Evolutionary conservation across 139 green algal genomes (phyloP), one percentile per base, ranked within the genome.

Genomic region (Auxenochlorella pyrenoidosa): DNA sequence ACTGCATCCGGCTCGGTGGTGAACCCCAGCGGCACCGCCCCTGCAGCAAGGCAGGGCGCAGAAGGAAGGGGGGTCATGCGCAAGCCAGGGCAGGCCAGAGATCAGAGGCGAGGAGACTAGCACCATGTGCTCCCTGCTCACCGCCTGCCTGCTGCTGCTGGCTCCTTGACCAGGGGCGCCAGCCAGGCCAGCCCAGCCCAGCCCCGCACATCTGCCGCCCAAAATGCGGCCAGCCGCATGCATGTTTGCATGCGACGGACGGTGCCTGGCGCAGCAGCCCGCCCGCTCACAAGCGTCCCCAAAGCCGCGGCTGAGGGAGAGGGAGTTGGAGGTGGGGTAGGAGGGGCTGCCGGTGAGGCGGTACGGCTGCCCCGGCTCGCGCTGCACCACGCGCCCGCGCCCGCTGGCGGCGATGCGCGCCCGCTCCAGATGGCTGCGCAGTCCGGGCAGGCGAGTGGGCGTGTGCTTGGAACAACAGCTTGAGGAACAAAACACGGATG

Each of bases 401-500:
- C 28, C 24, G 13, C 60, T 60, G 59, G 80, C 80, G 13, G 41
- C 38, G 30, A 85, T 75, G 40, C 80, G 59, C 24, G 41, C 26
- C 10, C 32, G 80, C 63, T 85, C 93, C n/a, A 95, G 87, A 10
- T 68, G 85, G 83, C 95, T 92, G 41, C 93, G 87, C 38, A 95
- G 77, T 84, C 85, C 18, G 90, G 82, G 54, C n/a, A 89, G 71
- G 90, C 83, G 60, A 87, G 86, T 1, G 93, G 81, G 21, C 92
- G 91, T n/a, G n/a, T n/a, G n/a, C n/a, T n/a, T n/a, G n/a, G n/a
- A n/a, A n/a, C n/a, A n/a, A n/a, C n/a, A n/a, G n/a, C n/a, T n/a
- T n/a, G n/a, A n/a, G n/a, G n/a, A n/a, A n/a, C n/a, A n/a, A n/a
- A n/a, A n/a, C n/a, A n/a, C n/a, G n/a, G n/a, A n/a, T n/a, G 47